Evolutionary conservation across 2,329 filamentous ascomycete species (phyloP), one percentile per base, ranked within the genome.

Genomic region (Didymosphaeria variabile): DNA sequence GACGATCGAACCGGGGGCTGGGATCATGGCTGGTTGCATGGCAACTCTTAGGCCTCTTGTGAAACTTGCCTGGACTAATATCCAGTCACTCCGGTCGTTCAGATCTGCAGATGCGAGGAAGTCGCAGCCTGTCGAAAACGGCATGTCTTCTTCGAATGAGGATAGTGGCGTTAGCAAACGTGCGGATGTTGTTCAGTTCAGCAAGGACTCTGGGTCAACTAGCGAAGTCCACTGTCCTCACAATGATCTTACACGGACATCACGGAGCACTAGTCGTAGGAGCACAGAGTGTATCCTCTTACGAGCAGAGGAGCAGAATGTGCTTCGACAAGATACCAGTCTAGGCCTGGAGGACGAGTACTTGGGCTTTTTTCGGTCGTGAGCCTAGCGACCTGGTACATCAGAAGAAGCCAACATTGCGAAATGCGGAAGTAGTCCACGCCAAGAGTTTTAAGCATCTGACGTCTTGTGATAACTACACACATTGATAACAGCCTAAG

Each of bases 31-130:
- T 26, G 82, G 79, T 26, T 83, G 81, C 66, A 75, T 84, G 17
- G 82, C 82, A 3, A 83, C 81, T 0, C 76, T 84, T 3, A 79
- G 82, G 1, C 83, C 83, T 1, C 72, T 84, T 1, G 75, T 84
- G 60, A 69, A 64, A 52, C 29, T 23, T 6, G 62, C 54, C 32
- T 42, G 62, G 38, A 29, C 8, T 12, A 59, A 23, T 26, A 59
- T 60, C 23, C 61, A 57, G 21, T 61, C 58, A 12, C 46, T 71
- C 17, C 61, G 46, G 15, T 66, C 60, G 71, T 55, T 71, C 63
- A 29, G 79, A 77, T 45, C 79, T 78, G 46, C 79, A 38, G 51
- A 51, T 15, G 21, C 52, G 15, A 55, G 46, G 38, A 26, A 54
- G 6, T 60, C 54, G 21, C 59, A 58, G 4, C 54, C 58, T 19